A percentile compares a stretch with the other conserved stretches of the same genome.
Conservation (phyloP, 495 filamentous ascomycete genomes). For the Aspergillus avenaceus region DNA sequence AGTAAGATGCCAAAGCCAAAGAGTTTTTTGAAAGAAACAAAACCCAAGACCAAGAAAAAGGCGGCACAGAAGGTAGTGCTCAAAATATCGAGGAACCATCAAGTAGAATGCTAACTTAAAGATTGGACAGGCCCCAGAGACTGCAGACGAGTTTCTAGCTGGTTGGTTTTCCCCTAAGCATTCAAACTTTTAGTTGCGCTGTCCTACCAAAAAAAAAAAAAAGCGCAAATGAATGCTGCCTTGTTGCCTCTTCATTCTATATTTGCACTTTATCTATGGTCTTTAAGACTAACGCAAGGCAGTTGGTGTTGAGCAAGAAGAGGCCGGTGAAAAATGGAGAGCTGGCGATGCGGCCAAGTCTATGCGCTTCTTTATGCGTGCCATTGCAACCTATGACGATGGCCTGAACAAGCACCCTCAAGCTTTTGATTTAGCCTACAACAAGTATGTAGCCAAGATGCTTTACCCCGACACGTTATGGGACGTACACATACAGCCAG, state of each 20-base stretch:
- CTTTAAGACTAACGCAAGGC: neutral
- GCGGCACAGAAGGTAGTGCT: conserved; percentile 32
- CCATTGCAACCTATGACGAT: conserved; percentile 61
- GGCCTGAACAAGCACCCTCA: conserved; percentile 52
- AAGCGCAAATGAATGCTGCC: no score
- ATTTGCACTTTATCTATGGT: no score
- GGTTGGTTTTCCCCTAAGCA: no score
- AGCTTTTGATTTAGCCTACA: conserved; percentile 69
- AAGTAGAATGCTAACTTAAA: neutral
- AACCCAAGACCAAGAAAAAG: conserved; percentile 44
- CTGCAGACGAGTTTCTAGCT: conserved; percentile 60
- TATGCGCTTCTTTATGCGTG: conserved; percentile 61
- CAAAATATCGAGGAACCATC: neutral
- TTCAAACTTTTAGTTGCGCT: no score
- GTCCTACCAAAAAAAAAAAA: no score
- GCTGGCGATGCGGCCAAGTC: conserved; percentile 67
- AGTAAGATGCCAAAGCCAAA: conserved; percentile 51
- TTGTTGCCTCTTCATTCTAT: no score
- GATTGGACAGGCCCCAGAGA: conserved; percentile 43
- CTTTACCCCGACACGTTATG: neutral
- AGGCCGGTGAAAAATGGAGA: conserved; percentile 70
- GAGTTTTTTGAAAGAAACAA: conserved; percentile 43
- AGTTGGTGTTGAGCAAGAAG: conserved; percentile 66
- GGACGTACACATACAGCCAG: neutral
- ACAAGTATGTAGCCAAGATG: conserved; percentile 49